Evolutionary conservation across 1,284 basidiomycete genomes (phyloP).

Genomic region (Trichosporon sp.): DNA sequence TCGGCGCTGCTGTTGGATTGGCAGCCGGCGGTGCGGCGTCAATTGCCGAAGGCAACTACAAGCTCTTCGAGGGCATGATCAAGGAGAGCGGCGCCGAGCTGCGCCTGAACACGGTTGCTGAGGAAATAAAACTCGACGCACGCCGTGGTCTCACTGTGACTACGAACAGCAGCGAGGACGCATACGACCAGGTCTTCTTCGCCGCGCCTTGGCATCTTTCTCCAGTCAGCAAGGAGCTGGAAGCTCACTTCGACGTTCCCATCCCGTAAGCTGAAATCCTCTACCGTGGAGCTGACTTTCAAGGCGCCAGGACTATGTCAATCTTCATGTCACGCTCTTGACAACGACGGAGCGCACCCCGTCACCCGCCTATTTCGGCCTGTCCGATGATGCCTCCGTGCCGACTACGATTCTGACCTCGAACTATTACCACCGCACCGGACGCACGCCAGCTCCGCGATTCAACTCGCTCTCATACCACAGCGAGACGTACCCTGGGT

Average conservation of each 20-base stretch:
- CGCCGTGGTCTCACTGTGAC: constrained; percentile 18
- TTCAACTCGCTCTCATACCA: constrained; percentile 92
- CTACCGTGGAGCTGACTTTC: constrained; percentile 10
- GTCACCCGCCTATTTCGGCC: constrained; percentile 71
- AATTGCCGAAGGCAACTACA: constrained; percentile 80
- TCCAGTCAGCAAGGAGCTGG: constrained; percentile 30
- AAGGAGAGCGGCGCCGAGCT: constrained; percentile 69
- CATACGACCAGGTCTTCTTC: constrained; percentile 54
- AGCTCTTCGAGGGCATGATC: constrained; percentile 81
- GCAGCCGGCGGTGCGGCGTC: constrained; percentile 70
- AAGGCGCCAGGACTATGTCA: constrained; percentile 69
- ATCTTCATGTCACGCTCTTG: constrained; percentile 85
- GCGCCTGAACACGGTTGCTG: constrained; percentile 66
- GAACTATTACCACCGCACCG: constrained; percentile 59
- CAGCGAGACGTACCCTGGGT: constrained; percentile 60
- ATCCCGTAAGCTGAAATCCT: constrained; percentile 30
- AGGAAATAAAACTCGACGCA: constrained; percentile 26
- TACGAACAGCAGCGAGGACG: constrained; percentile 26
- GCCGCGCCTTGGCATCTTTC: constrained; percentile 50
- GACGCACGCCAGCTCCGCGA: constrained; percentile 65
- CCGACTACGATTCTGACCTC: constrained; percentile 77
- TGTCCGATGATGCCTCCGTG: constrained; percentile 59
- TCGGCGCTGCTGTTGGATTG: constrained; percentile 74
- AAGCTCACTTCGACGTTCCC: constrained; percentile 26
- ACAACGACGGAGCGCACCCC: constrained; percentile 70